These are phyloP conservation scores for Alternaria sp. DNA, from an alignment of 2,329 filamentous ascomycete genomes.

Conservation along the genomic window DNA sequence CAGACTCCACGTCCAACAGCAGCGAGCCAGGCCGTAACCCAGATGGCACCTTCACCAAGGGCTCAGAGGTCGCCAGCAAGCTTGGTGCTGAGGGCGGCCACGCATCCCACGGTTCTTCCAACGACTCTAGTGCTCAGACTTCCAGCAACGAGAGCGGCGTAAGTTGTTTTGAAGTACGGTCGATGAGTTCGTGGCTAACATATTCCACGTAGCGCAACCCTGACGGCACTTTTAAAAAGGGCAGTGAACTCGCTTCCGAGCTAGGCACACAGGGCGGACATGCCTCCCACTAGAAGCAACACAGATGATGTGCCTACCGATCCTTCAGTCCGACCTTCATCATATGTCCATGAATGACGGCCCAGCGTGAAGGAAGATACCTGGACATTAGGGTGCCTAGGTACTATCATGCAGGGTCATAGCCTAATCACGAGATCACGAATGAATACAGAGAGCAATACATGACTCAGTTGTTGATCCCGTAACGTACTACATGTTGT, in stretches of 20 bases:
- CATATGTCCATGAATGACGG: background rate
- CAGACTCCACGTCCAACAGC: background rate
- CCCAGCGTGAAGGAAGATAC: background rate
- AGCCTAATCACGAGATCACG: background rate
- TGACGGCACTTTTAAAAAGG: conserved; percentile 48
- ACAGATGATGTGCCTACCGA: background rate
- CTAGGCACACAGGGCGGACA: conserved; percentile 44
- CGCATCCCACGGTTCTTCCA: conserved; percentile 35
- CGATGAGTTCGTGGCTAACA: conserved; percentile 28
- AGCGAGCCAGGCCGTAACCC: conserved; percentile 42
- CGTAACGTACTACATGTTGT: background rate
- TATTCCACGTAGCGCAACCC: conserved; percentile 50
- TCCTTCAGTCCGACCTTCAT: background rate
- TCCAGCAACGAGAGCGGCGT: conserved; percentile 26
- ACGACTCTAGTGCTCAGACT: conserved; percentile 10
- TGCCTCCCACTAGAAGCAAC: conserved; percentile 25
- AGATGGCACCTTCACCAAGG: conserved; percentile 50
- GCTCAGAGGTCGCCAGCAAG: conserved; percentile 47
- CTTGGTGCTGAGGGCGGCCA: conserved; percentile 48
- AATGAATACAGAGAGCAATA: background rate
- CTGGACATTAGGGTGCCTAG: background rate
- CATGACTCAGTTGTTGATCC: background rate
- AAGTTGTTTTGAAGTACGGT: conserved; percentile 31
- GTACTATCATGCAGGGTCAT: background rate
- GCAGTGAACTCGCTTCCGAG: conserved; percentile 45